Conservation (phyloP, 1,284 basidiomycete species). For the Irpex rosettiformis region DNA sequence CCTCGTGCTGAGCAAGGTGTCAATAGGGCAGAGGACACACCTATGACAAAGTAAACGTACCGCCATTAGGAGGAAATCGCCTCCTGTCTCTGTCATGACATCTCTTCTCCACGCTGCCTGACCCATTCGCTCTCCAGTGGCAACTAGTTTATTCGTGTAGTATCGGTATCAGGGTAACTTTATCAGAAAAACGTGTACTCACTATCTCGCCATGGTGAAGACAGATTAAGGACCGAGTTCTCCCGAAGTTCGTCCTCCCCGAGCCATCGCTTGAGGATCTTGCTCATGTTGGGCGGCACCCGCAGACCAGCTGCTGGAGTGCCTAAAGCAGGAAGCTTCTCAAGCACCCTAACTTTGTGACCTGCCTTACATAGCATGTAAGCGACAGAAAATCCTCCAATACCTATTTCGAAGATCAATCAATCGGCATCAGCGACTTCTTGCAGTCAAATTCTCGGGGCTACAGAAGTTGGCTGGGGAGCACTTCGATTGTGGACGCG, state of each 20-base stretch:
- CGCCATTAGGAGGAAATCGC: slow-evolving; percentile 47
- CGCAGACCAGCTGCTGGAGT: slow-evolving; percentile 40
- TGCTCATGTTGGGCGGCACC: slow-evolving; percentile 49
- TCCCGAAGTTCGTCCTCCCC: slow-evolving; percentile 34
- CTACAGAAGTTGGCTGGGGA: not conserved
- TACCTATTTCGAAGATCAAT: slow-evolving; percentile 18
- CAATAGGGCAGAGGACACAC: slow-evolving; percentile 12
- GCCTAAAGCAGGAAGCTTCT: slow-evolving; percentile 30
- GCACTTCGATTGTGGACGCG: not conserved
- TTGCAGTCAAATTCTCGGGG: not conserved
- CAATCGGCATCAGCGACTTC: not conserved
- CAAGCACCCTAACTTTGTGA: slow-evolving; percentile 49
- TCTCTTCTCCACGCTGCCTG: slow-evolving; percentile 47
- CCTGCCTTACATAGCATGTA: slow-evolving; percentile 44
- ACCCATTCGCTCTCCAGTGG: slow-evolving; percentile 41
- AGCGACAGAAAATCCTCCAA: slow-evolving; percentile 51
- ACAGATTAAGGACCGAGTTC: slow-evolving; percentile 28
- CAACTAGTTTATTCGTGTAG: slow-evolving; percentile 24
- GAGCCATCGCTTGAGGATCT: slow-evolving; percentile 50
- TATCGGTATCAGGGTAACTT: not conserved
- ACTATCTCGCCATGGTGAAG: slow-evolving; percentile 29
- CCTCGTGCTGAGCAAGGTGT: slow-evolving; percentile 21
- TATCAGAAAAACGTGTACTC: slow-evolving; percentile 11
- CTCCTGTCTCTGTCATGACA: slow-evolving; percentile 50
- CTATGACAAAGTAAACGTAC: slow-evolving; percentile 28